Base-by-base conservation (phyloP, 2,329 filamentous ascomycete species). In the Trichoderma sp. region DNA sequence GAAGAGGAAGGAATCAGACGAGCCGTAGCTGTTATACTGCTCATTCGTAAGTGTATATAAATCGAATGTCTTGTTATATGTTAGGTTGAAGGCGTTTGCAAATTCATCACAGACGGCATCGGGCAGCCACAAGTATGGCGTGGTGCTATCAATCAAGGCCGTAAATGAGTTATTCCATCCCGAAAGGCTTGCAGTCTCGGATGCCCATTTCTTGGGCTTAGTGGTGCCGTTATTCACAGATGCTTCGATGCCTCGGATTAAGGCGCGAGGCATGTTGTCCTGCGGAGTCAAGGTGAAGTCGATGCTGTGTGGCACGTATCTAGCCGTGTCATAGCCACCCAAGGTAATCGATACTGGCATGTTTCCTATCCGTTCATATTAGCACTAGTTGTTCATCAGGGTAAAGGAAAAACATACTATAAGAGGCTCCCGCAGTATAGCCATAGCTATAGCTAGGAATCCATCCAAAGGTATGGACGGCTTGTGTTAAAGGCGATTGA, bases 391-490 rank as follows among this genome's bases (percentile, higher is more conserved):
- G 19, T 25, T 22, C 27, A 22, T 19, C 5, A 19, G 17, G 3
- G 15, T n/a, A 27, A 29, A n/a, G 19, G 39, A 15, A 32, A n/a
- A 17, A 67, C 85, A 76, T 80, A 89, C 89, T 84, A 74, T 93
- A 93, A 70, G 85, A 84, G n/a, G 90, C 90, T 17, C 91, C 91
- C 48, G 90, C 90, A 4, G 91, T 93, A 76, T 89, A 93, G 61
- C 89, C 90, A 75, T 91, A 93, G 50, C 89, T 91, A 70, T 92
- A 83, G 75, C 90, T 92, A 1, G 90, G 88, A 57, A 93, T 90
- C 67, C 79, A 80, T 9, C 85, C 85, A 67, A 84, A 82, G 12
- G 83, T 77, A 73, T 88, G 84, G 52, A 91, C 85, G 61, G 90
- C 79, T 74, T 89, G 78, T 71, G 85, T 79, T 73, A 89, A 74